Evolutionary conservation across 306 rosid species (phyloP), one percentile per base, ranked within the genome.

Genomic region (Trichosanthes cucumerina): DNA sequence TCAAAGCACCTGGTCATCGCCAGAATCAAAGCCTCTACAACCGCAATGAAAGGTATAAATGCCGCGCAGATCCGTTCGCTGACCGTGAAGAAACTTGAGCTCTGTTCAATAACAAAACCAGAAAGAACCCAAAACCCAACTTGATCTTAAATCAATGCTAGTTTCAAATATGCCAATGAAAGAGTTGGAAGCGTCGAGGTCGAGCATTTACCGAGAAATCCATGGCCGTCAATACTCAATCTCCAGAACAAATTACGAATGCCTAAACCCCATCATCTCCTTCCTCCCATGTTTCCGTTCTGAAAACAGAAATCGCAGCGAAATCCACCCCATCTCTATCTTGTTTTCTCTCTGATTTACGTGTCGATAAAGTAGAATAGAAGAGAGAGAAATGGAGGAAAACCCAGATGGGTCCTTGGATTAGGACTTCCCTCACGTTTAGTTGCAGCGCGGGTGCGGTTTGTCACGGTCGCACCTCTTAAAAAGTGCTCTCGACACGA

Each of bases 1-100:
- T 64, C 44, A 81, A 86, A 90, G 87, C 97, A 93, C 47, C 80
- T 82, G 7, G 74, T 33, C n/a, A 86, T 69, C 5, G 93, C 78
- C 11, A 81, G 78, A 63, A 85, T 77, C 65, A 93, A 54, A 31
- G 46, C 82, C 83, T 91, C 88, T 11, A 90, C 33, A 1, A 83
- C 60, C 2, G 82, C 90, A 34, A 90, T 11, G 7, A 71, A 28
- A 34, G 97, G 93, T 79, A 81, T 76, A 82, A 84, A 85, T 71
- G 86, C 93, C 15, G 13, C 81, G 23, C 89, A 89, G 69, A 89
- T 31, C 56, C 82, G 78, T 63, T 88, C 92, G 10, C 90, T 86
- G 3, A 86, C 1, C 26, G 84, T 64, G 82, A 72, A 77, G 34
- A 87, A 88, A 53, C 82, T 80, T 59, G 91, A 79, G 19, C 83